A percentile compares a stretch with the other conserved stretches of the same genome.
These are phyloP conservation scores for Naganishia albida DNA, from an alignment of 1,284 basidiomycete species.

Conservation along the genomic window DNA sequence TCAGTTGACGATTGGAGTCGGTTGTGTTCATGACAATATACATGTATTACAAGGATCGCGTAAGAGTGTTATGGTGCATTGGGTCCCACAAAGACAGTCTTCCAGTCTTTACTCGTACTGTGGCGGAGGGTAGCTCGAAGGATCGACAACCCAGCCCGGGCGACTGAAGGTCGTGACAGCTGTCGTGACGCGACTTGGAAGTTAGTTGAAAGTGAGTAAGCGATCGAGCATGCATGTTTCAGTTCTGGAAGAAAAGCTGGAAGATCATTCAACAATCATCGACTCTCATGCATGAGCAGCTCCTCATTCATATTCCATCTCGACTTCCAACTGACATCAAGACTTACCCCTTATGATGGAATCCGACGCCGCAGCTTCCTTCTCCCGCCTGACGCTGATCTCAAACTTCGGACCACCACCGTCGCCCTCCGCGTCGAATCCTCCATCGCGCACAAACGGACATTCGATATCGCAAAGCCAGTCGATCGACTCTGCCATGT, in stretches of 20 bases:
- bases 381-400: conserved; percentile 19
- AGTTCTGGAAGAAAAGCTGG: conserved; percentile 15
- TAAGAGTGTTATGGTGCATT: not conserved
- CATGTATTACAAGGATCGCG: conserved; percentile 17
- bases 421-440: not conserved
- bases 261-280: conserved; percentile 11
- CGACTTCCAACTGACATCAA: not conserved
- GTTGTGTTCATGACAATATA: conserved; percentile 18
- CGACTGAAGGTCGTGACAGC: no score
- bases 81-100: no score
- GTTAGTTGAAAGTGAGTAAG: no score
- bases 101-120: no score
- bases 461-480: conserved; percentile 19
- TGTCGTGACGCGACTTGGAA: not conserved
- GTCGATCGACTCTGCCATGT: conserved; percentile 20
- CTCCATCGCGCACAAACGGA: conserved; percentile 1
- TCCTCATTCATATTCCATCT: not conserved
- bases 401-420: conserved; percentile 24
- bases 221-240: conserved; percentile 26
- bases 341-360: conserved; percentile 1
- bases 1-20: conserved; percentile 2
- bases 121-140: no score
- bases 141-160: no score
- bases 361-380: conserved; percentile 11
- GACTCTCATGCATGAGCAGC: no score